These are phyloP conservation scores for Trypanosoma boissoni DNA, from an alignment of 208 protist species.

Conservation along the genomic window DNA sequence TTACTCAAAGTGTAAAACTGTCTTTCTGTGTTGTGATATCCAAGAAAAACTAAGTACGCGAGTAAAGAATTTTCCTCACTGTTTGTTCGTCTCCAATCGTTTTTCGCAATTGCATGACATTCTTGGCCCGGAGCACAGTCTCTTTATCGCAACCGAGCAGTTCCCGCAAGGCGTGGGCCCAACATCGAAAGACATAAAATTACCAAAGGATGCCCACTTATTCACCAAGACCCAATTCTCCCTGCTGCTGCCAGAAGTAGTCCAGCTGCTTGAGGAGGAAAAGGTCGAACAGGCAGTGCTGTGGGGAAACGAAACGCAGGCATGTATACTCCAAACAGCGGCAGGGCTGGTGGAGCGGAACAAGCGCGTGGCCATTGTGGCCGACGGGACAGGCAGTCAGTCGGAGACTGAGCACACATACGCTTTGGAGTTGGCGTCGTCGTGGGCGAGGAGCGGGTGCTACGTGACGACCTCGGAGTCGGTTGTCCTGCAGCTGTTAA, in stretches of 20 bases:
- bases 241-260: conserved; percentile 44
- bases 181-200: conserved; percentile 28
- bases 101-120: conserved; percentile 35
- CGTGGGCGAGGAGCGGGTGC: conserved; percentile 25
- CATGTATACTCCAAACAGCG: conserved; percentile 64
- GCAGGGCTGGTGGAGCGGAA: conserved; percentile 51
- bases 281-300: conserved; percentile 70
- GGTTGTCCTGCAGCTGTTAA: conserved; percentile 13
- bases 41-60: conserved; percentile 40
- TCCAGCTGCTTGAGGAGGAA: conserved; percentile 32
- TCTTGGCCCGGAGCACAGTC: conserved; percentile 25
- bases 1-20: conserved; percentile 37
- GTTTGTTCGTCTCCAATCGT: conserved; percentile 46
- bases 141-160: conserved; percentile 56
- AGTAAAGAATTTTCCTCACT: conserved; percentile 40
- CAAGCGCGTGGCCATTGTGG: conserved; percentile 51
- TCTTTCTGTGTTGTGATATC: conserved; percentile 70
- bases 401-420: conserved; percentile 22
- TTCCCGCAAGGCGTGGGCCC: conserved; percentile 41
- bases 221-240: conserved; percentile 46
- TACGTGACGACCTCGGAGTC: conserved; percentile 21
- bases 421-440: conserved; percentile 33
- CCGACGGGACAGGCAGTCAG: conserved; percentile 50
- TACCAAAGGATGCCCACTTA: conserved; percentile 31
- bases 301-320: conserved; percentile 71